phyloP scores from a whole-genome alignment of 2,329 filamentous ascomycete genomes.

The Colletotrichum sp. region DNA sequence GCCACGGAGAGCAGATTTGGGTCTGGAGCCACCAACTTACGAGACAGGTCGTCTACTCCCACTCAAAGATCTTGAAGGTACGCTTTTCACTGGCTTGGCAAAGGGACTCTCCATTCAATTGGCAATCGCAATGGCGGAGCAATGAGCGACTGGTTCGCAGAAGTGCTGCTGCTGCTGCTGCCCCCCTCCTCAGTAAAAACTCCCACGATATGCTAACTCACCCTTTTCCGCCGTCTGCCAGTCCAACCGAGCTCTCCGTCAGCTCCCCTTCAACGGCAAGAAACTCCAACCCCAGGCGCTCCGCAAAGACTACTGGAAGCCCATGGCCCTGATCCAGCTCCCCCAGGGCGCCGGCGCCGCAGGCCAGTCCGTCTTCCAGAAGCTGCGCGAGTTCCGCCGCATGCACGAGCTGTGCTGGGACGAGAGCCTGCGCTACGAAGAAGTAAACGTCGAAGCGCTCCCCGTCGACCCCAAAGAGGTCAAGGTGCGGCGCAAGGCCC shows the following conservation, averaged over 20 bases:
- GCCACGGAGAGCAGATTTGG: slow-evolving; percentile 63
- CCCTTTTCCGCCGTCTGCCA: slow-evolving; percentile 15
- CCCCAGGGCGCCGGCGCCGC: slow-evolving; percentile 53
- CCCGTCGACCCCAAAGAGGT: background rate
- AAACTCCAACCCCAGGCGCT: slow-evolving; percentile 67
- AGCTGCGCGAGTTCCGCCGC: slow-evolving; percentile 67
- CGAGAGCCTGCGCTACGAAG: slow-evolving; percentile 38
- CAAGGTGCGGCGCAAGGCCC: slow-evolving; percentile 30
- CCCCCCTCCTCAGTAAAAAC: background rate
- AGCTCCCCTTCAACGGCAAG: slow-evolving; percentile 70
- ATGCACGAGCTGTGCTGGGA: slow-evolving; percentile 68
- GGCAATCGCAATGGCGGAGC: background rate
- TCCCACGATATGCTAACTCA: background rate
- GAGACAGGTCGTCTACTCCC: slow-evolving; percentile 59
- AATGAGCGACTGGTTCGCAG: background rate
- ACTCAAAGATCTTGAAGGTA: slow-evolving; percentile 50
- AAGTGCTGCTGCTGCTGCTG: background rate
- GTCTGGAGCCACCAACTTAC: slow-evolving; percentile 55
- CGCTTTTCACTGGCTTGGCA: slow-evolving; percentile 17
- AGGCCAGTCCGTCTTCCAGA: slow-evolving; percentile 65
- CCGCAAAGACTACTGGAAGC: slow-evolving; percentile 71
- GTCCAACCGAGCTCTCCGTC: slow-evolving; percentile 54
- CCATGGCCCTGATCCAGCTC: slow-evolving; percentile 65
- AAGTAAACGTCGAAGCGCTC: background rate
- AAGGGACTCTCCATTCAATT: background rate